Evolutionary conservation across 139 green algal genomes (phyloP), one percentile per base, ranked within the genome.

Genomic region (Spirogloea muscicola): DNA sequence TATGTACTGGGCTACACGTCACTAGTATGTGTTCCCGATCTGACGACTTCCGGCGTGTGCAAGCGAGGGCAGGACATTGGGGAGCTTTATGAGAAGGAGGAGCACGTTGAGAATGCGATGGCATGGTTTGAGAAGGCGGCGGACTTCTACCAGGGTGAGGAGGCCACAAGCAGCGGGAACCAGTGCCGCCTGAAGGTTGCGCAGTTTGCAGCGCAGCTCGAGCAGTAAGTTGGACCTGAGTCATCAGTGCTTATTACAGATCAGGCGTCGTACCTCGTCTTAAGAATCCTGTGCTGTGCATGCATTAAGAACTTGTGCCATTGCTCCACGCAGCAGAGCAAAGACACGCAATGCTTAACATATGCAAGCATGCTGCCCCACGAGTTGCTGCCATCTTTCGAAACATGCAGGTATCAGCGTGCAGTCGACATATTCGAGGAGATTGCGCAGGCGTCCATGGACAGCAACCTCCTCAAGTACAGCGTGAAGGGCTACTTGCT

Each of bases 391-490:
- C n/a, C n/a, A n/a, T n/a, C n/a, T n/a, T n/a, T n/a, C n/a, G n/a
- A n/a, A n/a, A n/a, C 57, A 29, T 31, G 62, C 81, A 42, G 58
- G 40, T 88, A 84, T 67, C 31, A 52, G 29, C 2, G 52, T 10
- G 84, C 84, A 1, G 55, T 90, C 3, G 80, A 88, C 57, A 87
- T 92, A 3, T 97, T 88, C 52, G 92, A 96, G 78, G 80, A 85
- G 16, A 83, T 93, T 34, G 91, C 88, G 1, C 68, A 74, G 4
- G 59, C 77, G 0, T 84, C 83, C 21, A 70, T 94, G 51, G 90
- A 96, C 49, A 97, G 95, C 88, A 96, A 98, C 86, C 87, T 98
- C 60, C 88, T 98, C 33, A 92, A 91, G 78, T 97, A 90, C 87
- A 90, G 82, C 46, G 91, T 88, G 3, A 95, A 96, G 68, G 89